Evolutionary conservation across 2,329 filamentous ascomycete species (phyloP), one percentile per base, ranked within the genome.

Genomic region (Colletotrichum sp.): DNA sequence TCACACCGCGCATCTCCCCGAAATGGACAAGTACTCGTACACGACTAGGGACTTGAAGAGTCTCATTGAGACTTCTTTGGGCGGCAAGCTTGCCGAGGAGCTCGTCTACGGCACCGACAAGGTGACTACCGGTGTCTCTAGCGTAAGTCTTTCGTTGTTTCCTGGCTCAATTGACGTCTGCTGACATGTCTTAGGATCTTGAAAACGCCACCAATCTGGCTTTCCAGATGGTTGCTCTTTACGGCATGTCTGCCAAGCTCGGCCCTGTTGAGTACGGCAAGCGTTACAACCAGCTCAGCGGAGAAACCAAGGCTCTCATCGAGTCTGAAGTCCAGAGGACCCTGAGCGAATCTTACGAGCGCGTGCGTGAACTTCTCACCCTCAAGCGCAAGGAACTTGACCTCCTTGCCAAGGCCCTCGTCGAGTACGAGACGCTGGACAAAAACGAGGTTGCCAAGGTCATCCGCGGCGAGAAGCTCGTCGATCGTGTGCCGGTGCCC

Each of bases 351-450:
- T 95, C 94, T 18, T 94, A 95, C 77, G 88, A 91, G 71, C 94
- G 96, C 44, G 95, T 96, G 57, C 86, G 89, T 62, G 90, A 91
- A 63, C 89, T 99, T 6, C 86, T 99, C 63, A 91, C 90, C 2
- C 90, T 92, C 44, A 95, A 94, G 83, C 92, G 96, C 72, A 93
- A 94, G 75, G 96, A 98, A 84, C 90, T 99, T 9, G 96, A 99
- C 80, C 88, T 95, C 13, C 88, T 99, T 12, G 96, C 97, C 32
- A 93, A 96, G 81, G 97, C 96, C 8, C 90, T 99, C 12, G 92
- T 99, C 39, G 93, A 98, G 84, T 99, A 98, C 84, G 97, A 99
- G 88, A 98, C 96, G 0, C 87, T 99, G 68, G 94, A 94, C 84
- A 95, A 94, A 84, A 93, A 94, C 5, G 97, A 99, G 84, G 98